phyloP scores from a whole-genome alignment of 805 yeast species.

The Metschnikowia kofuensis region DNA sequence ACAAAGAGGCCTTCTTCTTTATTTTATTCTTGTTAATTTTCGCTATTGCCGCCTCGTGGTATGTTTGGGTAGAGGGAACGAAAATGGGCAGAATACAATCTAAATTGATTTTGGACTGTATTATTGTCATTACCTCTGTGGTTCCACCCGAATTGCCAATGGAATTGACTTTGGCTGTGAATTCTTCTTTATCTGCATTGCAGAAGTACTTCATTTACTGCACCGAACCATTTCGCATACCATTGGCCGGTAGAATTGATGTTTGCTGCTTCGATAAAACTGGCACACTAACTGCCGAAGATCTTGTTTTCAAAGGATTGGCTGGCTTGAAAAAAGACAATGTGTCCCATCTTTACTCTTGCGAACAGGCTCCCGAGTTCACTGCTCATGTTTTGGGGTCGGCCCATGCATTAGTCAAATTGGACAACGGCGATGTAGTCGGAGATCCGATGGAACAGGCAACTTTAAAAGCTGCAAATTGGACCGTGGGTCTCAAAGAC shows the following conservation, averaged over 20 bases:
- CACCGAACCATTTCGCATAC: constrained; percentile 98
- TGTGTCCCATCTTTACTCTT: constrained; percentile 51
- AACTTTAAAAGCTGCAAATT: constrained; percentile 80
- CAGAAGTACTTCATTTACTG: constrained; percentile 88
- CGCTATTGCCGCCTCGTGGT: constrained; percentile 95
- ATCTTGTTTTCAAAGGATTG: constrained; percentile 91
- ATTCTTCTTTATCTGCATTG: constrained; percentile 82
- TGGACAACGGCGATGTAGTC: constrained; percentile 95
- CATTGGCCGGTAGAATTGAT: constrained; percentile 95
- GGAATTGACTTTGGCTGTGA: constrained; percentile 98
- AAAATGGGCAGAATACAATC: constrained; percentile 93
- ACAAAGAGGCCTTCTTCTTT: constrained; percentile 89
- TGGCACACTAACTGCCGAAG: constrained; percentile 97
- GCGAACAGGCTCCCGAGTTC: constrained; percentile 63
- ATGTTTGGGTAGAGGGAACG: constrained; percentile 98
- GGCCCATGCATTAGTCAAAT: constrained; percentile 90
- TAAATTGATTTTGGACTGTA: constrained; percentile 91
- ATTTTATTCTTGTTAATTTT: constrained; percentile 85
- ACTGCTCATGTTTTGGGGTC: constrained; percentile 81
- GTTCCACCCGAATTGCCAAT: constrained; percentile 99
- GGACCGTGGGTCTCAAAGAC: constrained; percentile 81
- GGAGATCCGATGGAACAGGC: constrained; percentile 99
- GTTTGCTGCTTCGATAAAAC: constrained; percentile 99
- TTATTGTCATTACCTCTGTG: constrained; percentile 92
- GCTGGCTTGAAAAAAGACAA: constrained; percentile 69